These are phyloP conservation scores for Penicillium brevicompactum DNA, from an alignment of 2,329 filamentous ascomycete genomes.

Conservation along the genomic window DNA sequence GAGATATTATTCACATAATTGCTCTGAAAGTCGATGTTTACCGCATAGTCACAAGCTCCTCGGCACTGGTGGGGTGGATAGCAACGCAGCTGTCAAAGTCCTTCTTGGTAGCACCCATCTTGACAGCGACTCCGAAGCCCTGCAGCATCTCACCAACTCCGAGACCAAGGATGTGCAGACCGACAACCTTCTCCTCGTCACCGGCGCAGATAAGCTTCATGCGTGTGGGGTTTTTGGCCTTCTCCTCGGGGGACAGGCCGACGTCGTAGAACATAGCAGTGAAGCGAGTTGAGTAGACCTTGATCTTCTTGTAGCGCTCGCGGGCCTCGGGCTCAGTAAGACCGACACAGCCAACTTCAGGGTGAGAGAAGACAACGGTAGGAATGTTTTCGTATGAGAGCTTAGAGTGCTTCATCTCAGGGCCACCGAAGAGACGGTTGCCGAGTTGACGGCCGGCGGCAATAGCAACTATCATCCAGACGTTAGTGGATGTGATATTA, in stretches of 20 bases:
- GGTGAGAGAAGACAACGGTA: constrained; percentile 56
- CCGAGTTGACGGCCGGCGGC: constrained; percentile 54
- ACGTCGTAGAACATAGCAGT: constrained; percentile 53
- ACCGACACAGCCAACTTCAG: constrained; percentile 52
- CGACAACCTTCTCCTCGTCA: constrained; percentile 53
- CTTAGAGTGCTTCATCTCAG: constrained; percentile 46
- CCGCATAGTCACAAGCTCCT: constrained; percentile 66
- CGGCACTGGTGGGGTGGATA: constrained; percentile 75
- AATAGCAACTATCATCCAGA: constrained; percentile 47
- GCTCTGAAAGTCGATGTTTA: constrained; percentile 9
- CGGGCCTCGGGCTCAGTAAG: constrained; percentile 54
- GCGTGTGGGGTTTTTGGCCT: constrained; percentile 52
- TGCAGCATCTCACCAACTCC: constrained; percentile 68
- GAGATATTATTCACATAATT: too few relatives aligned
- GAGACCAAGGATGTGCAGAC: constrained; percentile 53
- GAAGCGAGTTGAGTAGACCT: constrained; percentile 54
- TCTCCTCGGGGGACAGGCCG: constrained; percentile 48
- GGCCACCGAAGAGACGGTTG: constrained; percentile 53
- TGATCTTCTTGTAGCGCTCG: constrained; percentile 51
- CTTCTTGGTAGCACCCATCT: constrained; percentile 78
- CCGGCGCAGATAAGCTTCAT: constrained; percentile 55
- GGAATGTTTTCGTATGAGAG: constrained; percentile 55
- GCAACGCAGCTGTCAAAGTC: constrained; percentile 76
- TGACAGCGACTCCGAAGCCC: constrained; percentile 74
- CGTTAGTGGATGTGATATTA: background rate